Base-by-base conservation (phyloP, 2,329 filamentous ascomycete species). In the Penicillium sp. region DNA sequence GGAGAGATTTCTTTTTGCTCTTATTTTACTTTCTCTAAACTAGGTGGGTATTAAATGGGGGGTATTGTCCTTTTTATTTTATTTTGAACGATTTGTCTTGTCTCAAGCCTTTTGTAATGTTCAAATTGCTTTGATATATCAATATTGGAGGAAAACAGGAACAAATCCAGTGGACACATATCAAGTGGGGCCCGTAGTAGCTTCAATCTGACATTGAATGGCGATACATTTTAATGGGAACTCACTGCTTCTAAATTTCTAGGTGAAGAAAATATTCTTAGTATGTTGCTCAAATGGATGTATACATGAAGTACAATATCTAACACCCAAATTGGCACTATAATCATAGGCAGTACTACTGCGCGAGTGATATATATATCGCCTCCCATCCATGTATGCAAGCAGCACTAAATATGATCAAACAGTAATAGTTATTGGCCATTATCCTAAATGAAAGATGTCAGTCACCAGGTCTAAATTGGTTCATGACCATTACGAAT, bases 191-290 rank as follows among this genome's bases (percentile, higher is more conserved):
- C 70, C 44, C 14, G 66, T 69, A 16, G 64, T 69, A 1, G 75
- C 69, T 7, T 64, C 82, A 77, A 70, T 76, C 1, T 82, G 73
- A 73, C 80, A 78, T 78, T 81, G 72, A 71, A 73, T 65, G 42
- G 68, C 68, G 17, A 77, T 79, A 46, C 65, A 79, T 31, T 67
- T 79, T 25, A 71, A 72, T 2, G 53, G 9, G 67, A 69, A 6
- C 52, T 80, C 0, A 4, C 80, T 4, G 55, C 74, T 11, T 73
- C 80, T 38, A 31, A 74, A 1, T 79, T 82, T 49, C 57, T 70
- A 12, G 81, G 76, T 51, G 77, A 81, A 41, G 80, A 77, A 55
- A 74, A 71, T 0, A 74, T 61, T 47, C 64, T 58, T 30, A 41
- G 7, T 30, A 14, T 16, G 6, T 50, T 31, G 3, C n/a, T 42